phyloP scores from a whole-genome alignment of 331 rosid species.

The Malus hybrid region DNA sequence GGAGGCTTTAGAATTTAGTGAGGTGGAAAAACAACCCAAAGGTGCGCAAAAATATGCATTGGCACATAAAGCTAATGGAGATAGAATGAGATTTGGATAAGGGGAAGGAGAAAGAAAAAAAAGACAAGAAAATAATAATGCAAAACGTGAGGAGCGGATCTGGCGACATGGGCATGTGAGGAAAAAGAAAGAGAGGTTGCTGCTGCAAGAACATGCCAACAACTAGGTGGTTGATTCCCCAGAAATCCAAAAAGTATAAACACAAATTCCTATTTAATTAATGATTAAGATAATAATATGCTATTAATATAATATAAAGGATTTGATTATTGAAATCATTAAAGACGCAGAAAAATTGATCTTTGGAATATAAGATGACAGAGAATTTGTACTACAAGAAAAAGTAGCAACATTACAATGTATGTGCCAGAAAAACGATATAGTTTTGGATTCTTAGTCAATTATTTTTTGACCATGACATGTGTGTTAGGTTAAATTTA shows the following conservation, averaged over 20 bases:
- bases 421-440: background rate
- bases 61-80: constrained; percentile 13
- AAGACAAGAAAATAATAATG: constrained; percentile 32
- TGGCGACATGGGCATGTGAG: constrained; percentile 69
- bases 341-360: too few species aligned
- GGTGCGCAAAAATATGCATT: background rate
- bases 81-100: constrained; percentile 20
- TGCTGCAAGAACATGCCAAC: constrained; percentile 41
- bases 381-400: background rate
- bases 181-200: constrained; percentile 32
- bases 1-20: background rate
- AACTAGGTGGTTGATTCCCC: constrained; percentile 27
- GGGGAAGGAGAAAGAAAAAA: constrained; percentile 8
- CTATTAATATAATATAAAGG: background rate
- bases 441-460: background rate
- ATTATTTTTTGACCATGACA: background rate
- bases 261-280: background rate
- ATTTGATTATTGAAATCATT: too few species aligned
- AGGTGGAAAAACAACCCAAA: constrained; percentile 1
- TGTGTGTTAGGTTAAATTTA: background rate
- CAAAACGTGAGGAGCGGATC: constrained; percentile 55
- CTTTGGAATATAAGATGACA: background rate
- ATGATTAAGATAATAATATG: background rate
- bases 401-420: background rate
- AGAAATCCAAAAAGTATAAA: constrained; percentile 10